Percentiles rank a stretch among this genome's conserved stretches.
Conservation (phyloP, 257 asterid species). For the Plantago elongata region DNA sequence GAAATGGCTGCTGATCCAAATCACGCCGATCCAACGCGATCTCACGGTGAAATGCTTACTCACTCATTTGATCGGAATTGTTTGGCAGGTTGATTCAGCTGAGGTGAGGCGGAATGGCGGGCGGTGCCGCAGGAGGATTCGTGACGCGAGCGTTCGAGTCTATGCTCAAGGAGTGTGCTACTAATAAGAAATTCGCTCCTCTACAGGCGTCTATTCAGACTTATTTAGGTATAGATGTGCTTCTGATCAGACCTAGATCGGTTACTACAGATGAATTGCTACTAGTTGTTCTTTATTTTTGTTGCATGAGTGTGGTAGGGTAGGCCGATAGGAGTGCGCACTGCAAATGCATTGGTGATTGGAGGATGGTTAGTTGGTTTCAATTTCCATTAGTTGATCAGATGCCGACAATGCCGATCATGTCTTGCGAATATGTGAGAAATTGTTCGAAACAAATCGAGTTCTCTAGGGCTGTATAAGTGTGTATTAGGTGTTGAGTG, state of each 20-base stretch:
- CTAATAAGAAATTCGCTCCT: constrained; percentile 46
- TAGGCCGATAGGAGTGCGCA: constrained; percentile 11
- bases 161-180: constrained; percentile 86
- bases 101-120: constrained; percentile 45
- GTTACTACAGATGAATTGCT: constrained; percentile 3
- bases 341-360: constrained; percentile 10
- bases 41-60: constrained; percentile 15
- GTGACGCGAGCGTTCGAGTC: constrained; percentile 91
- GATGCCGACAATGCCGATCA: background rate
- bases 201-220: constrained; percentile 69
- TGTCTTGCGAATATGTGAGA: background rate
- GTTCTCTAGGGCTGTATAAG: no score
- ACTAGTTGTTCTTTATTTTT: constrained; percentile 1
- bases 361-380: background rate
- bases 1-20: background rate
- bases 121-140: constrained; percentile 97
- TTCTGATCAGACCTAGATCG: constrained; percentile 18
- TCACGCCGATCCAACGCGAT: constrained; percentile 33
- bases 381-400: background rate
- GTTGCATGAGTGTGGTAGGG: background rate
- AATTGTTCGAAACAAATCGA: no score
- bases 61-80: constrained; percentile 23
- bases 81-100: background rate
- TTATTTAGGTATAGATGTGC: constrained; percentile 48
- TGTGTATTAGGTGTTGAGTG: no score